Evolutionary conservation across 306 rosid genomes (phyloP), one percentile per base, ranked within the genome.

Genomic region (Rosa persica): DNA sequence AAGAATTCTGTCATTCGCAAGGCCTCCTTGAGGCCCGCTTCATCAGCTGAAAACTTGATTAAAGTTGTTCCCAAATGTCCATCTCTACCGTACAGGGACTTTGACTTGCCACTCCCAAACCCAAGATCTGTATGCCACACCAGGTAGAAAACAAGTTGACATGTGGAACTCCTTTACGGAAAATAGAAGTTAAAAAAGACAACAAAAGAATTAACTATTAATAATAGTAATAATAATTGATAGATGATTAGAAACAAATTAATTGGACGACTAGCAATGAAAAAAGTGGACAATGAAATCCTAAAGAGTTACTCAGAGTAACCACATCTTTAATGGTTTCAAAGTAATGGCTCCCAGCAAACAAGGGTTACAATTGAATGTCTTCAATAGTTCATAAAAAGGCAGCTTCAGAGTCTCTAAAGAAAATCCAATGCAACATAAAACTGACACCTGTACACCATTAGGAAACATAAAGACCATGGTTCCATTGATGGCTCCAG

Each of bases 31-130:
- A 96, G 83, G 83, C 99, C 99, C 19, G 93, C 84, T 67, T 83
- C 91, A 64, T 93, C 96, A 57, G 90, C 94, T 16, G 97, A 75
- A 83, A 90, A 96, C 73, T 91, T 96, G 74, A 96, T 79, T 84
- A 96, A 68, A 25, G 94, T 91, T 66, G 85, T 78, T 75, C 99
- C 99, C 88, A 91, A 84, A 89, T 96, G 99, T 77, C 99, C 99
- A 23, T 96, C 99, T 85, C 97, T 91, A 81, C 97, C 97, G 27
- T 96, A 96, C 84, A 93, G 80, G 72, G 99, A 91, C 81, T 93
- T 93, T 20, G 99, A 90, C 86, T 96, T 96, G 80, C 99, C 99
- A 83, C 92, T 91, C 73, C 68, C 76, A 87, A 90, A 86, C 70
- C 99, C 99, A n/a, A 96, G 92, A 76, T 91, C 99, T 96, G 99